Conservation (phyloP, 345 rosid genomes). For the Angophora floribunda region DNA sequence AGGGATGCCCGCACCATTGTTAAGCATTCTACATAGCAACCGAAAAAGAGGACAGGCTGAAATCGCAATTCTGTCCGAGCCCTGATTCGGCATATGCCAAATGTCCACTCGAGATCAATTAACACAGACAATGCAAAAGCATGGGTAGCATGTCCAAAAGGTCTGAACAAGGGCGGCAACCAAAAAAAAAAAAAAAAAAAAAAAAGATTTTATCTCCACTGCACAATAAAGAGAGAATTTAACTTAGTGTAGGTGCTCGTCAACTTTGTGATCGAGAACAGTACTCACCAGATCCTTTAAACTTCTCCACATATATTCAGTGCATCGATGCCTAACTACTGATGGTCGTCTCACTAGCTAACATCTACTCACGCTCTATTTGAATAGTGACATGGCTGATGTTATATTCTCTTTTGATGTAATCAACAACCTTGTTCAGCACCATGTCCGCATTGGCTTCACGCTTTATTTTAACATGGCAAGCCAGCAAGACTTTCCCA, state of each 20-base stretch:
- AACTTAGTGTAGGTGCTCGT: not conserved
- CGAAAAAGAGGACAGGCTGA: not conserved
- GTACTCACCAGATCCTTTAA: not conserved
- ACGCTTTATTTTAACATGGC: constrained; percentile 50
- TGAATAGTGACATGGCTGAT: constrained; percentile 71
- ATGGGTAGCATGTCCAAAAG: not conserved
- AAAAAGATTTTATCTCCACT: not conserved
- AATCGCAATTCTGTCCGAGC: not conserved
- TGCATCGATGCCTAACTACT: not conserved
- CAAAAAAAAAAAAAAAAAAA: not conserved
- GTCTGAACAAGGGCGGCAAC: not conserved
- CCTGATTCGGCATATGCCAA: not conserved
- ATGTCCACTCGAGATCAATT: not conserved
- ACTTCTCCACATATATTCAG: not conserved
- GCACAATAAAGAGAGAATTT: not conserved
- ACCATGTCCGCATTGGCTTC: constrained; percentile 54
- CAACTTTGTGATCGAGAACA: not conserved
- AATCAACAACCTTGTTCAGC: constrained; percentile 43
- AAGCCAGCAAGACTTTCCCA: constrained; percentile 57
- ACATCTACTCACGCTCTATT: constrained; percentile 37
- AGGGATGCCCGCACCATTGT: not conserved
- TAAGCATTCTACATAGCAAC: not conserved
- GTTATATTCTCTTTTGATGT: constrained; percentile 43
- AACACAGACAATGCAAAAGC: not conserved
- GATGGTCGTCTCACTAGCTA: not conserved